phyloP scores from a whole-genome alignment of 2,329 filamentous ascomycete species.

The Colletotrichum tofieldiae region DNA sequence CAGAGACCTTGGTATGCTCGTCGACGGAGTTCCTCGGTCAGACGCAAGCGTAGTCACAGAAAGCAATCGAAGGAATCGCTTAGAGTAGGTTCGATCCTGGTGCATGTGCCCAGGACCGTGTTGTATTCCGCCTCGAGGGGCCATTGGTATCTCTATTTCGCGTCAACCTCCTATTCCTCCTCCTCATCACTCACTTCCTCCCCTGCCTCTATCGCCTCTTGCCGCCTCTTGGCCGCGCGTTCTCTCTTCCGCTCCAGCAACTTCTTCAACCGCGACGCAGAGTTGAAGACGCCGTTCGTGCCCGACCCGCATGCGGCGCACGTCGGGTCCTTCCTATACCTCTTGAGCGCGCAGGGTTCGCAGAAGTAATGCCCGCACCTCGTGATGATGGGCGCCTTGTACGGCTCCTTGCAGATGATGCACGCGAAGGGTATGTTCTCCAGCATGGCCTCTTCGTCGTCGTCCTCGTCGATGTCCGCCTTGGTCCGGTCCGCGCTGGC shows the following conservation, averaged over 20 bases:
- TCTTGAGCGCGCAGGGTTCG: slow-evolving; percentile 86
- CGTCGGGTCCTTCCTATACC: slow-evolving; percentile 88
- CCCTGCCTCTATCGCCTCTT: slow-evolving; percentile 66
- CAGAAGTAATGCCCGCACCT: slow-evolving; percentile 98
- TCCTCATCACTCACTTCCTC: slow-evolving; percentile 66
- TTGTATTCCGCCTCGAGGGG: not conserved
- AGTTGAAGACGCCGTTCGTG: slow-evolving; percentile 92
- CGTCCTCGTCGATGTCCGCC: slow-evolving; percentile 59
- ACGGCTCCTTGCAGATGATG: slow-evolving; percentile 85
- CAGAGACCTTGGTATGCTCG: not conserved
- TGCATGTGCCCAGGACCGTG: not conserved
- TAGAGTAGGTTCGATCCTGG: not conserved
- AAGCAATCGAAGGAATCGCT: not conserved
- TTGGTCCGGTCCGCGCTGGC: slow-evolving; percentile 69
- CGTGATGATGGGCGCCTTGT: slow-evolving; percentile 86
- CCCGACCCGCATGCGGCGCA: slow-evolving; percentile 90
- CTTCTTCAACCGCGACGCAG: slow-evolving; percentile 86
- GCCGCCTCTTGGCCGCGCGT: slow-evolving; percentile 71
- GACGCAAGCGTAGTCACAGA: not conserved
- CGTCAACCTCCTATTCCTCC: slow-evolving; percentile 43
- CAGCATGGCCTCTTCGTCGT: slow-evolving; percentile 79
- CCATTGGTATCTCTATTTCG: slow-evolving; percentile 27
- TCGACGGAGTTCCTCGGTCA: not conserved
- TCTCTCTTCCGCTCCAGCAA: slow-evolving; percentile 82
- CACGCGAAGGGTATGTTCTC: slow-evolving; percentile 92